phyloP scores from a whole-genome alignment of 2,329 filamentous ascomycete genomes.

The Cordyceps tenuipes region DNA sequence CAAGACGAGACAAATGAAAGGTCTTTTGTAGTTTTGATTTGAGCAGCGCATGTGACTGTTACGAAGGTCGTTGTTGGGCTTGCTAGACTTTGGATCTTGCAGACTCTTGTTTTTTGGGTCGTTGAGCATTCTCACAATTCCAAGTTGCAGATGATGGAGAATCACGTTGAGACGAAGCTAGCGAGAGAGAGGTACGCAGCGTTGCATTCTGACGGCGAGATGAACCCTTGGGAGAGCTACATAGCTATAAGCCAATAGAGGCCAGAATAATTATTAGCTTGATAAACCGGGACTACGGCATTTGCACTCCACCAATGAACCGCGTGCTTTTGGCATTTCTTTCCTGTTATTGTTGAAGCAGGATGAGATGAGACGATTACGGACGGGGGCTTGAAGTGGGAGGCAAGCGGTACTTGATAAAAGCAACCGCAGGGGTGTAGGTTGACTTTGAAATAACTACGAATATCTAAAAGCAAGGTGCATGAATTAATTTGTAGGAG shows the following conservation, averaged over 20 bases:
- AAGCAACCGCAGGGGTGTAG: not conserved
- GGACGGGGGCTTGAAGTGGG: not conserved
- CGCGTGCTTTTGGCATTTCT: not conserved
- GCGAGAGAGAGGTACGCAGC: not conserved
- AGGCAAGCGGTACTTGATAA: not conserved
- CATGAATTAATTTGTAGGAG: not conserved
- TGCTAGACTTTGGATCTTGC: not conserved
- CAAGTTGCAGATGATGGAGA: too few species aligned
- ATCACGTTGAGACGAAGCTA: too few species aligned
- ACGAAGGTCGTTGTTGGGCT: not conserved
- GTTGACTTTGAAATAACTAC: not conserved
- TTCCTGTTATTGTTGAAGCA: not conserved
- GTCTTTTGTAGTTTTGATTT: not conserved
- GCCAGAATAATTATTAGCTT: not conserved
- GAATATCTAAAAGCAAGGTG: too few species aligned
- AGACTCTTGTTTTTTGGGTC: too few species aligned
- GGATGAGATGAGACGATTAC: not conserved
- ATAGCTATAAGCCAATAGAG: not conserved
- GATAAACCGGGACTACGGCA: not conserved
- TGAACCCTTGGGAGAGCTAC: not conserved
- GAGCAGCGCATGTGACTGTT: not conserved
- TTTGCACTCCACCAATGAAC: constrained; percentile 1
- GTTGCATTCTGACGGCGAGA: not conserved
- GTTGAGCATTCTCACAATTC: too few species aligned
- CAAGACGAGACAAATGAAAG: not conserved